These are phyloP conservation scores for Diaporthe velutina DNA, from an alignment of 2,329 filamentous ascomycete species.

Conservation along the genomic window DNA sequence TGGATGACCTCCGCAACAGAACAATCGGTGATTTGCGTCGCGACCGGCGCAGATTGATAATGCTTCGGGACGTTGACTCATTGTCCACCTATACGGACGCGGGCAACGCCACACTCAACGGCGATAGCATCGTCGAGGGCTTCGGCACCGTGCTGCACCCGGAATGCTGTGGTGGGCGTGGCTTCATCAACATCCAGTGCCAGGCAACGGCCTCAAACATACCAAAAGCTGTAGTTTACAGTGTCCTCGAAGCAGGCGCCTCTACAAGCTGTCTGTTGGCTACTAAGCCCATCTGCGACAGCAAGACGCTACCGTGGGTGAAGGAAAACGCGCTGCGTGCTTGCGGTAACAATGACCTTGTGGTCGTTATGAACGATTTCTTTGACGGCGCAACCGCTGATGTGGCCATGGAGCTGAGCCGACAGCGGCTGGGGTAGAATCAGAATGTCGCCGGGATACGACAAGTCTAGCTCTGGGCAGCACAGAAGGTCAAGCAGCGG, in stretches of 20 bases:
- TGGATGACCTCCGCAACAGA: slow-evolving; percentile 50
- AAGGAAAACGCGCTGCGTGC: slow-evolving; percentile 53
- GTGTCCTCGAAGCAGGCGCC: slow-evolving; percentile 58
- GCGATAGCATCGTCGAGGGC: slow-evolving; percentile 52
- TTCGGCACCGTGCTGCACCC: slow-evolving; percentile 51
- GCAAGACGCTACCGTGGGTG: slow-evolving; percentile 62
- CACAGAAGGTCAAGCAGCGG: not conserved
- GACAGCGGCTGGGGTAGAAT: slow-evolving; percentile 49
- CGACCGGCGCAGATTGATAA: slow-evolving; percentile 52
- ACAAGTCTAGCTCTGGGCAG: not conserved
- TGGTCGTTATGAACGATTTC: slow-evolving; percentile 65
- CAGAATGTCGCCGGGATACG: not conserved
- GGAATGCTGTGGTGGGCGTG: slow-evolving; percentile 48
- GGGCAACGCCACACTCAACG: slow-evolving; percentile 56
- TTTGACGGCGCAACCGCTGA: slow-evolving; percentile 63
- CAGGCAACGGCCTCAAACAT: slow-evolving; percentile 66
- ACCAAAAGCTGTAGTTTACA: slow-evolving; percentile 59
- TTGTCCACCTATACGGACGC: slow-evolving; percentile 56
- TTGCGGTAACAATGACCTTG: slow-evolving; percentile 54
- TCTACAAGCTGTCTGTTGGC: slow-evolving; percentile 59
- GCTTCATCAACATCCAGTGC: slow-evolving; percentile 60
- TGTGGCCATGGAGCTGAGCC: slow-evolving; percentile 56
- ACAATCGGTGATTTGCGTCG: slow-evolving; percentile 51
- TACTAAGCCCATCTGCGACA: slow-evolving; percentile 62
- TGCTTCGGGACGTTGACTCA: slow-evolving; percentile 53